phyloP scores from a whole-genome alignment of 345 rosid genomes.

The Eutrema japonicum region DNA sequence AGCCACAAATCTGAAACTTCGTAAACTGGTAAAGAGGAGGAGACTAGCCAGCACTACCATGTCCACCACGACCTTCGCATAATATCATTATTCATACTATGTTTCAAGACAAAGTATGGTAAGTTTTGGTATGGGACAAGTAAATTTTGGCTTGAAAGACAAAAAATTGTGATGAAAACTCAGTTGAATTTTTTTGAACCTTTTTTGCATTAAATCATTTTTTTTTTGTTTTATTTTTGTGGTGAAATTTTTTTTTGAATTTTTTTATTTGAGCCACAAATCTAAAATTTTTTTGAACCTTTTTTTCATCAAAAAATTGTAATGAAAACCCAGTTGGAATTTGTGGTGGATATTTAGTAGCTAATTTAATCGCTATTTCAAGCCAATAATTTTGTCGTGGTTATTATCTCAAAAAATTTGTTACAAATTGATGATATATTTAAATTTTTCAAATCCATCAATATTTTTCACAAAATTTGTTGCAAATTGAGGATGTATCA shows the following conservation, averaged over 20 bases:
- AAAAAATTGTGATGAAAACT: background rate
- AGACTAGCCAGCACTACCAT: background rate
- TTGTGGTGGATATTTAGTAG: background rate
- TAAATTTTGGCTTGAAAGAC: background rate
- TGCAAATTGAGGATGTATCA: background rate
- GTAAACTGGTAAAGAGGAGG: background rate
- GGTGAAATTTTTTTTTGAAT: too few relatives aligned
- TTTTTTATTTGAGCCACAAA: too few relatives aligned
- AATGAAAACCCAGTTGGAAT: background rate
- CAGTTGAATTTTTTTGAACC: too few relatives aligned
- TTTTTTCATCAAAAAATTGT: background rate
- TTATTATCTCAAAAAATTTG: background rate
- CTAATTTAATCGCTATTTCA: background rate
- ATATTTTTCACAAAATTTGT: background rate
- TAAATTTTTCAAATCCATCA: background rate
- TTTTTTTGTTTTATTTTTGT: too few relatives aligned
- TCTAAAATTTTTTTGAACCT: too few relatives aligned
- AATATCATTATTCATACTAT: background rate
- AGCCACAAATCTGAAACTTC: background rate
- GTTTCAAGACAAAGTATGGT: slow-evolving; percentile 1
- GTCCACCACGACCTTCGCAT: background rate
- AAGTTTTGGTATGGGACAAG: background rate
- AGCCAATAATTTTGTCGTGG: background rate
- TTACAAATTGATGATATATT: background rate
- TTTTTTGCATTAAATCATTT: too few relatives aligned